Evolutionary conservation across 2,329 filamentous ascomycete genomes (phyloP).

Genomic region (Juglanconis oblonga): DNA sequence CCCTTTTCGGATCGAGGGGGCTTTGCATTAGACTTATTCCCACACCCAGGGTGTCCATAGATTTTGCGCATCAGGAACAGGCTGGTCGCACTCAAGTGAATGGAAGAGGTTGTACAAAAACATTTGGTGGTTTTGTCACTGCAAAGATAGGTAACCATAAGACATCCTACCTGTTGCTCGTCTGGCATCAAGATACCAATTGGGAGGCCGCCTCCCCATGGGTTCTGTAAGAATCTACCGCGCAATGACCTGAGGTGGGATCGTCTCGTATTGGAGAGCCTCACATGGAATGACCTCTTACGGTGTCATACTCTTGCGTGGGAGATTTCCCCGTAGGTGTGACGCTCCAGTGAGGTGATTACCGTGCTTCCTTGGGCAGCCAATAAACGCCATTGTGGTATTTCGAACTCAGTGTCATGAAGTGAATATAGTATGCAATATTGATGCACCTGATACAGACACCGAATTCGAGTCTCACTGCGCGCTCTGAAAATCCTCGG

Average conservation of each 20-base stretch:
- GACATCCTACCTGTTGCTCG: not conserved
- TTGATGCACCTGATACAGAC: no score
- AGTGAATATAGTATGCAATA: no score
- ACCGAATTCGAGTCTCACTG: no score
- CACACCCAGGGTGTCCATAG: constrained; percentile 23
- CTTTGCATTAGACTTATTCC: constrained; percentile 30
- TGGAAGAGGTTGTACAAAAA: constrained; percentile 19
- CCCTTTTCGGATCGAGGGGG: constrained; percentile 10
- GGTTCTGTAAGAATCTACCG: not conserved
- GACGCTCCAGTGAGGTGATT: no score
- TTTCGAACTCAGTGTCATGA: no score
- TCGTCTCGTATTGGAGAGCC: not conserved
- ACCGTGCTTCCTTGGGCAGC: no score
- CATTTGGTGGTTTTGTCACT: constrained; percentile 3
- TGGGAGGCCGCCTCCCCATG: no score
- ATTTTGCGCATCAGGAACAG: constrained; percentile 14
- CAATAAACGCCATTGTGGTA: no score
- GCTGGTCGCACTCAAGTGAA: constrained; percentile 12
- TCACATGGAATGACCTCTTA: not conserved
- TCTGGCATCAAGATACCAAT: no score
- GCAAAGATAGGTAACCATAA: not conserved
- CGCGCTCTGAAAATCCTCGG: no score
- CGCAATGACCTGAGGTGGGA: not conserved
- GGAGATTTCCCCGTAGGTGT: no score
- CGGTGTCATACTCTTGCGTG: no score